Evolutionary conservation across 176 grass and related monocot species (phyloP), one percentile per base, ranked within the genome.

Genomic region (Avena eriantha): DNA sequence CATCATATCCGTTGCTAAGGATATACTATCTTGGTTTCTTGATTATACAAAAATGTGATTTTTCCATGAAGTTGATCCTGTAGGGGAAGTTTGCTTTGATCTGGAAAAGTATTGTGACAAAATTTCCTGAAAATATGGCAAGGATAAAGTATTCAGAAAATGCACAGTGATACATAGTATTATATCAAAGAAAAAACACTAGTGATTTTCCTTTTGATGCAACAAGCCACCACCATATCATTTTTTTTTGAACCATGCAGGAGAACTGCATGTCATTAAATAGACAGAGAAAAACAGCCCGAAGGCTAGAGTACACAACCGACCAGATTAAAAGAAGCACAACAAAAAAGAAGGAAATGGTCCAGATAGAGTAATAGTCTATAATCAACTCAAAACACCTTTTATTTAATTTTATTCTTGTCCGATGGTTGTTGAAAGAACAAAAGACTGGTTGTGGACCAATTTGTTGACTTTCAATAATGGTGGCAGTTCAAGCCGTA

Each of bases 51-150:
- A 39, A 35, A 57, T 35, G 23, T 57, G 43, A 74, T 67, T 74
- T 66, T 13, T 76, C 35, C 43, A 67, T 35, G 65, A n/a, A 66
- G 67, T 75, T 85, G 77, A 67, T 35, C n/a, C 36, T 85, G n/a
- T 67, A 56, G 58, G 22, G 18, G 56, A 8, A 18, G 8, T 68
- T 85, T 89, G 24, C 34, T 75, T 80, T 21, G 8, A n/a, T n/a
- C n/a, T n/a, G n/a, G n/a, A n/a, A 29, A 10, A 14, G 35, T 68
- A 47, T 31, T 7, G 39, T 41, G 39, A 41, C 6, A 41, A 41
- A 41, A 53, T 13, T 80, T 69, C 15, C 9, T 82, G 21, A 71
- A 83, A 29, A 61, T 64, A 6, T 50, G 9, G 45, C 10, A 49
- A 36, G 41, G 5, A 33, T 34, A 21, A 78, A 86, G 7, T 21